These are phyloP conservation scores for Balansia obtecta DNA, from an alignment of 2,329 filamentous ascomycete species.

Conservation along the genomic window DNA sequence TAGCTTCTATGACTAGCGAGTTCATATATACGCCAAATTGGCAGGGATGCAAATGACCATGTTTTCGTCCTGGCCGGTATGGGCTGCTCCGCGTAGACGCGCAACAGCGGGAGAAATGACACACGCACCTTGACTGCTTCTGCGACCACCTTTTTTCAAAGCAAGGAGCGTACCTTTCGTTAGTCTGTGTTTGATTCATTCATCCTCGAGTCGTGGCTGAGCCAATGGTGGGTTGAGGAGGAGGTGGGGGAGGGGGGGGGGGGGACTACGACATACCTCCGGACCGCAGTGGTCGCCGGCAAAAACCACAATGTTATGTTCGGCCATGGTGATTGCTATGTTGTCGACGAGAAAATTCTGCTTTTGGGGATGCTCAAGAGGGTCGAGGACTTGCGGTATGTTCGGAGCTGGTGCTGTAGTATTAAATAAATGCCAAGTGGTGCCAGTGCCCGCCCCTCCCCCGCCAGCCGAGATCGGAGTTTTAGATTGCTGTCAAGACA, in stretches of 20 bases:
- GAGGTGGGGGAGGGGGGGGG: no score
- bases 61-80: neutral
- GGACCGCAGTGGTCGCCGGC: conserved; percentile 74
- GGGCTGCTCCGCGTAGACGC: neutral
- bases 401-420: no score
- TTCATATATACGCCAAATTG: neutral
- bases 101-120: neutral
- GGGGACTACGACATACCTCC: conserved; percentile 42
- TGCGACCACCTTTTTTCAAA: conserved; percentile 46
- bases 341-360: no score
- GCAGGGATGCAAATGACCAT: neutral
- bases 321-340: conserved; percentile 38
- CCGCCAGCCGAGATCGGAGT: no score
- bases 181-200: conserved; percentile 10
- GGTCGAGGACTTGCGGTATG: no score
- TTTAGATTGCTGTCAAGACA: no score
- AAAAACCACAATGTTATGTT: conserved; percentile 67
- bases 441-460: no score
- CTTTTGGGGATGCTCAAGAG: no score
- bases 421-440: no score
- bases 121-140: conserved; percentile 67
- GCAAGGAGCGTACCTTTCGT: conserved; percentile 6
- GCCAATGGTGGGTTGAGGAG: no score
- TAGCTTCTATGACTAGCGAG: conserved; percentile 1
- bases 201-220: conserved; percentile 8